Evolutionary conservation across 495 filamentous ascomycete genomes (phyloP).

Genomic region (Tuber aestivum): DNA sequence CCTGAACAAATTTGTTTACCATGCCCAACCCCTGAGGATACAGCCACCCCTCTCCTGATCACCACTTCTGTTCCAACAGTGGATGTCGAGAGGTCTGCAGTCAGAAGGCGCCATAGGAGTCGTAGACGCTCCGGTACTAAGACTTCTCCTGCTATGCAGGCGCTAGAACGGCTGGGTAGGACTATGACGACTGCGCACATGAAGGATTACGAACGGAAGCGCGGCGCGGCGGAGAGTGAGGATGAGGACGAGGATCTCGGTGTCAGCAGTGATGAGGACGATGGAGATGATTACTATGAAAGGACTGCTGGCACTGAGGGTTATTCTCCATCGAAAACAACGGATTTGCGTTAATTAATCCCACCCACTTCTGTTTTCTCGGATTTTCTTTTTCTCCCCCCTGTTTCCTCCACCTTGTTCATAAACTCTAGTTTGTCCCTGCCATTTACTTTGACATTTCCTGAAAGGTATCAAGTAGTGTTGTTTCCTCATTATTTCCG

Average conservation of each 20-base stretch:
- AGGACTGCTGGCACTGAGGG: slow-evolving; percentile 19
- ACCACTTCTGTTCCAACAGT: slow-evolving; percentile 19
- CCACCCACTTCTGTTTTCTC: background rate
- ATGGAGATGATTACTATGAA: slow-evolving; percentile 33
- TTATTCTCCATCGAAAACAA: background rate
- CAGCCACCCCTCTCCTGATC: slow-evolving; percentile 25
- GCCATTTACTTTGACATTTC: background rate
- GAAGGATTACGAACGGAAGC: slow-evolving; percentile 40
- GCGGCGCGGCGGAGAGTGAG: slow-evolving; percentile 18
- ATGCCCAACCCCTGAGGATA: slow-evolving; percentile 18
- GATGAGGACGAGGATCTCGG: slow-evolving; percentile 33
- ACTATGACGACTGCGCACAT: slow-evolving; percentile 40
- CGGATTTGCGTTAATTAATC: background rate
- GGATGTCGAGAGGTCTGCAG: slow-evolving; percentile 33
- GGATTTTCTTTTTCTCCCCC: background rate
- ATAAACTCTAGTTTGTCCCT: background rate
- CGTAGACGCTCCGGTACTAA: slow-evolving; percentile 13
- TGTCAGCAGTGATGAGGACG: slow-evolving; percentile 24
- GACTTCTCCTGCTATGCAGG: slow-evolving; percentile 30
- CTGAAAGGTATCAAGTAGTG: background rate
- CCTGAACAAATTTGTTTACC: slow-evolving; percentile 7
- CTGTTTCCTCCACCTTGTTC: background rate
- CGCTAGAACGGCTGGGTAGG: slow-evolving; percentile 35
- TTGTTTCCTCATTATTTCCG: background rate
- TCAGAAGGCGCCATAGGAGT: slow-evolving; percentile 24